Evolutionary conservation across 108 stramenopile species (phyloP), one percentile per base, ranked within the genome.

Genomic region (Pseudonitzschia pungens): DNA sequence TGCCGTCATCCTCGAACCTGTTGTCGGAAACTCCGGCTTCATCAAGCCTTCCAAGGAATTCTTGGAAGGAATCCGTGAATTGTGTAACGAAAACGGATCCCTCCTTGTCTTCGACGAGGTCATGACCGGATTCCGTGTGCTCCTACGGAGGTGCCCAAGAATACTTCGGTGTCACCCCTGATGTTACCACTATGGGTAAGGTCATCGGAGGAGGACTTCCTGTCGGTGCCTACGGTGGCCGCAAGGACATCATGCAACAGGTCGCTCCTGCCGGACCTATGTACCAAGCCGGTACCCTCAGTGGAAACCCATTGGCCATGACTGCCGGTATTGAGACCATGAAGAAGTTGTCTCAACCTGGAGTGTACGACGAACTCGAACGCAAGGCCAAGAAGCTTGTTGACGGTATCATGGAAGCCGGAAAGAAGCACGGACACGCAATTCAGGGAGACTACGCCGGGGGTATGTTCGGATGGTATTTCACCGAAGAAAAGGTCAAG

Each of bases 381-480:
- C 85, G 92, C 63, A 92, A 96, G 73, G 86, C 97, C 36, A 86
- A 90, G 79, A 91, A 81, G 72, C 83, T 99, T 52, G 91, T 97
- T 18, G 93, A 96, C 28, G 98, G 94, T 27, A 90, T 96, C 65
- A 67, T 91, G 43, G 89, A 86, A 31, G 85, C 91, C 45, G 95
- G 83, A 63, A 71, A 94, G 81, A 91, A 91, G 80, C 78, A 90
- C 68, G 98, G 96, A 60, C 96, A 98, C 85, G 92, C 85, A 44
- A 89, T 96, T 54, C 77, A 78, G 52, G 96, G 96, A 69, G 98
- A 90, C 58, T 78, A 68, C 72, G 96, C 97, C 63, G 90, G 94
- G 65, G 98, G 97, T 73, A 99, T 99, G 98, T 99, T 97, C 74
- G 98, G 98, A 45, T 98, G 97, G 93, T 98, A 85, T 87, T 99